Evolutionary conservation across 257 asterid species (phyloP).

Genomic region (Echites panduratus): DNA sequence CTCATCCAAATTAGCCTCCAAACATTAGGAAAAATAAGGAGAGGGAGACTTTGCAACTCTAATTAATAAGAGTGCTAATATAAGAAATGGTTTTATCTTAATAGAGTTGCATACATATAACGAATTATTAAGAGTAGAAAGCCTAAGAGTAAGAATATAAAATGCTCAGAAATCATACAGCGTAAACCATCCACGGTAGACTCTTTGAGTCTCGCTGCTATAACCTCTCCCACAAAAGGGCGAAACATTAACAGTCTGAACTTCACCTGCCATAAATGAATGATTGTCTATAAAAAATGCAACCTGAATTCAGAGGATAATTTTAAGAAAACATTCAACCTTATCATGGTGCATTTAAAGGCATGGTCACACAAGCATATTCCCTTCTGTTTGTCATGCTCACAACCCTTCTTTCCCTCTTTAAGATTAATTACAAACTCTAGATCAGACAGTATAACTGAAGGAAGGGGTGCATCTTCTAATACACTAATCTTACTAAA

Average conservation of each 20-base stretch:
- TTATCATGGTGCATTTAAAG: too few relatives aligned
- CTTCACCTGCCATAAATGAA: slow-evolving; percentile 50
- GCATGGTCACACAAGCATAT: neutral
- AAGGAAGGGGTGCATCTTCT: neutral
- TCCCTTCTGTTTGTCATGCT: neutral
- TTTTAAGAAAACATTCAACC: neutral
- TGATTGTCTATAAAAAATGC: neutral
- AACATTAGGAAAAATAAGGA: neutral
- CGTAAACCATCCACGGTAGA: slow-evolving; percentile 62
- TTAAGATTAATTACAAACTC: neutral
- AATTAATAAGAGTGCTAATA: neutral
- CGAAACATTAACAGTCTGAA: slow-evolving; percentile 82
- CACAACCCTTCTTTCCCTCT: neutral
- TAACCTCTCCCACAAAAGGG: slow-evolving; percentile 81
- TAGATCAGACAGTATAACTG: neutral
- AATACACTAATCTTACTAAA: neutral
- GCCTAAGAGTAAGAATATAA: neutral
- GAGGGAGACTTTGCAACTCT: neutral
- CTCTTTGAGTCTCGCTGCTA: slow-evolving; percentile 61
- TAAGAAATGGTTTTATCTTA: neutral
- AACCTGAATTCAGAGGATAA: neutral
- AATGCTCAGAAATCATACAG: slow-evolving; percentile 38
- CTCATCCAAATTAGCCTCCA: neutral
- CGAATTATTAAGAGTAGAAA: neutral
- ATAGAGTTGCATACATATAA: neutral